phyloP scores from a whole-genome alignment of 2,329 filamentous ascomycete species.

The Fusarium anguioides region DNA sequence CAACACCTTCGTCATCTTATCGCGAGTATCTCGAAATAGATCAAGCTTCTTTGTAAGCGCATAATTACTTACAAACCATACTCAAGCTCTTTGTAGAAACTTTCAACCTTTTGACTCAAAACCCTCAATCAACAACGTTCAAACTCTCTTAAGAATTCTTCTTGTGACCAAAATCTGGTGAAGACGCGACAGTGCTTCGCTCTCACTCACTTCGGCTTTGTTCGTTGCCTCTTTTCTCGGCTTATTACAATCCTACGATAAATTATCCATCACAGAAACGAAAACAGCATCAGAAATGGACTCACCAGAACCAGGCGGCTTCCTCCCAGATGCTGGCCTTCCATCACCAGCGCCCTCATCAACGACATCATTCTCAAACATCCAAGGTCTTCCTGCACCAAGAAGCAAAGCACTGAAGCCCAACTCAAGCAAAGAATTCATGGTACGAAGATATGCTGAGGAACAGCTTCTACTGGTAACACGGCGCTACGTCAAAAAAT shows the following conservation, averaged over 20 bases:
- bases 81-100: neutral
- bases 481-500: constrained; percentile 71
- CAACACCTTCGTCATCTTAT: constrained; percentile 20
- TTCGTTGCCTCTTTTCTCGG: neutral
- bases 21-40: neutral
- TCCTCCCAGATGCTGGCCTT: constrained; percentile 59
- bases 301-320: constrained; percentile 59
- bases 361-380: constrained; percentile 54
- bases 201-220: neutral
- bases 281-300: neutral
- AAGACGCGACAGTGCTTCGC: neutral
- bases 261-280: neutral
- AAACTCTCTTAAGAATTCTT: neutral
- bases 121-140: too few relatives aligned
- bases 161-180: neutral
- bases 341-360: constrained; percentile 67
- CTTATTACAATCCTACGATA: neutral
- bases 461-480: constrained; percentile 64
- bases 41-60: neutral
- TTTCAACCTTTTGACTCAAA: neutral
- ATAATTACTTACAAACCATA: neutral
- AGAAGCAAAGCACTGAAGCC: constrained; percentile 63
- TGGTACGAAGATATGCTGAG: constrained; percentile 68
- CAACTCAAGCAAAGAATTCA: constrained; percentile 70
- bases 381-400: constrained; percentile 64